A percentile compares a stretch with the other conserved stretches of the same genome.
phyloP scores from a whole-genome alignment of 257 asterid genomes.

The Solanum appendiculatum region DNA sequence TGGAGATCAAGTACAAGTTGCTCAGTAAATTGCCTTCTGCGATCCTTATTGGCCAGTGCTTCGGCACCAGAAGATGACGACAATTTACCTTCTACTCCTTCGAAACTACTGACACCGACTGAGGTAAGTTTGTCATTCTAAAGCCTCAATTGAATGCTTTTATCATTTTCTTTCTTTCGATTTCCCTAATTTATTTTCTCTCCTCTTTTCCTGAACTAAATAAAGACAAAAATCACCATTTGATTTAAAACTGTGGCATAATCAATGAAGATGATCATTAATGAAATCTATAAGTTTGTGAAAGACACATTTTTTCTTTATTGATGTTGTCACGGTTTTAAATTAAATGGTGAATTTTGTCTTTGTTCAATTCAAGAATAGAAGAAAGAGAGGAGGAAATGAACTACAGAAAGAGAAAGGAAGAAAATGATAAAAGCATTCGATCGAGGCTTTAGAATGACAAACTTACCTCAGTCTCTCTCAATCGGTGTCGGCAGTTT shows the following conservation, averaged over 20 bases:
- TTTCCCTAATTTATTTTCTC: neutral
- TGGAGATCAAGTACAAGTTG: slow-evolving; percentile 14
- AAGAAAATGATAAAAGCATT: neutral
- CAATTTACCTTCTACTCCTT: neutral
- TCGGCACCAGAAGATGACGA: slow-evolving; percentile 7
- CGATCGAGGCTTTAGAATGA: slow-evolving; percentile 6
- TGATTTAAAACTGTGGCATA: neutral
- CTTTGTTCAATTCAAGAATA: neutral
- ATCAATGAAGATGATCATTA: neutral
- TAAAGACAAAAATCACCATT: neutral
- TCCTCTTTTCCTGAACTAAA: neutral
- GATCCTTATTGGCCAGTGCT: slow-evolving; percentile 27
- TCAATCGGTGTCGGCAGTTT: slow-evolving; percentile 23
- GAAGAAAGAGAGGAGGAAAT: neutral
- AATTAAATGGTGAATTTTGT: neutral
- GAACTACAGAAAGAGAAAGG: neutral
- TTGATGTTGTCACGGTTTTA: neutral
- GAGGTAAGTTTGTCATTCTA: slow-evolving; percentile 31
- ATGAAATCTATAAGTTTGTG: too few relatives aligned
- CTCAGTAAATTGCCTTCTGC: slow-evolving; percentile 51
- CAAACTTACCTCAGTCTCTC: slow-evolving; percentile 24
- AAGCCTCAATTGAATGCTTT: neutral
- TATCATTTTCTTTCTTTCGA: neutral
- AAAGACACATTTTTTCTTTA: neutral
- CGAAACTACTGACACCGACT: slow-evolving; percentile 15